Conservation (phyloP, 108 stramenopile species). For the Skeletonema grethae region DNA sequence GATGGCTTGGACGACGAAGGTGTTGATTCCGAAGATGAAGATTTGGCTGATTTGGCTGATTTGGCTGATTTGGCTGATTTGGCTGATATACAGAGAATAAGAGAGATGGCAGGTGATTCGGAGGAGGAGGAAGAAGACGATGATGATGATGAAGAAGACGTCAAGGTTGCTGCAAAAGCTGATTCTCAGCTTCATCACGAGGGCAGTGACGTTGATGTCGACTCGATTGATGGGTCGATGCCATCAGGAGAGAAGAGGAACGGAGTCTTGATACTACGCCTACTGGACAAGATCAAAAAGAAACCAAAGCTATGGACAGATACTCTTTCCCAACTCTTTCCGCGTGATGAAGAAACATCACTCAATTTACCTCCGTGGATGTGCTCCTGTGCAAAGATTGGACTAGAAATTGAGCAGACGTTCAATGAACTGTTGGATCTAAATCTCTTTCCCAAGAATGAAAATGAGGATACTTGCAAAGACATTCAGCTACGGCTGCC, state of each 20-base stretch:
- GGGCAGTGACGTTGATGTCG: slow-evolving; percentile 12
- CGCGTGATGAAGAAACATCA: slow-evolving; percentile 51
- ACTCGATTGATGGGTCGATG: slow-evolving; percentile 28
- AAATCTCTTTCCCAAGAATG: neutral
- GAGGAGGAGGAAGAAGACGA: slow-evolving; percentile 32
- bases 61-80: no score
- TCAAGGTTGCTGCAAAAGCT: neutral
- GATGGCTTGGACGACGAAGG: slow-evolving; percentile 12
- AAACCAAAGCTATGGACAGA: slow-evolving; percentile 63
- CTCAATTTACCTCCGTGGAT: slow-evolving; percentile 58
- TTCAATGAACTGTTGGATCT: neutral
- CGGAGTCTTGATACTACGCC: slow-evolving; percentile 58
- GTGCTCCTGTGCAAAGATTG: slow-evolving; percentile 15
- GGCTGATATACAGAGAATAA: neutral
- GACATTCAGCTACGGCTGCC: slow-evolving; percentile 63
- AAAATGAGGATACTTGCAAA: slow-evolving; percentile 37
- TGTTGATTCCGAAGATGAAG: neutral
- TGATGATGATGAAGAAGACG: slow-evolving; percentile 2
- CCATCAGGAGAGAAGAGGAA: slow-evolving; percentile 49
- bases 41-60: neutral
- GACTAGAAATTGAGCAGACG: slow-evolving; percentile 33
- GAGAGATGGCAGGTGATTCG: neutral
- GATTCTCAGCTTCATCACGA: neutral
- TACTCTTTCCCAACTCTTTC: slow-evolving; percentile 57
- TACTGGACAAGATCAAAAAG: slow-evolving; percentile 47